Evolutionary conservation across 345 rosid genomes (phyloP), one percentile per base, ranked within the genome.

Genomic region (Hibiscus mutabilis): DNA sequence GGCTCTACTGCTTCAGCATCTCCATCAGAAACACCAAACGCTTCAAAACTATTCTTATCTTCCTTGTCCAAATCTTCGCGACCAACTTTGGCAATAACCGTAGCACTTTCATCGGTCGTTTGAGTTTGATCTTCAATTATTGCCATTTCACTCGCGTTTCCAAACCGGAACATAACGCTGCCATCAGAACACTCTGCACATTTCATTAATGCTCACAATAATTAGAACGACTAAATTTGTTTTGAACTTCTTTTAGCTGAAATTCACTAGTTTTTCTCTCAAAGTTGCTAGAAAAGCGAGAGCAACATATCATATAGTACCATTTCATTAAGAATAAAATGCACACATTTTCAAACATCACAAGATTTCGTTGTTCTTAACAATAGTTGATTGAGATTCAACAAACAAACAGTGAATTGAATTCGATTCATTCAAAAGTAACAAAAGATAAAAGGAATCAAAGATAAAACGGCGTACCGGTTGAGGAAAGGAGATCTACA

Each of bases 161-260:
- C 93, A 29, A 89, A 91, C 14, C 76, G 80, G 57, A 87, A 91
- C 46, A 91, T 64, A 49, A 85, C 6, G 69, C 88, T 89, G 6
- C 91, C 95, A 79, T 91, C 97, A 6, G 77, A 44, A 3, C 51
- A 61, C 77, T 84, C 97, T 91, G 84, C 29, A 44, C 66, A 74
- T 51, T 55, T 64, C 56, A 56, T 27, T 15, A 53, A 52, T 4
- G 29, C 59, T 33, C 57, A 64, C 3, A 52, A 58, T 7, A 35
- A 29, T 42, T 47, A 31, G 16, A 47, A 31, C 12, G 11, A 5
- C 24, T 53, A 46, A 0, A 27, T 44, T 14, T 5, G 60, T 18
- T 44, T 24, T 13, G 15, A 24, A 6, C 5, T 8, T 60, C 19
- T 7, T n/a, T 31, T 63, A 61, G 3, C 35, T 37, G 22, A 53